A percentile compares a stretch with the other conserved stretches of the same genome.
These are phyloP conservation scores for Wickerhamiella sorbophila DNA, from an alignment of 805 yeast genomes.

Conservation along the genomic window DNA sequence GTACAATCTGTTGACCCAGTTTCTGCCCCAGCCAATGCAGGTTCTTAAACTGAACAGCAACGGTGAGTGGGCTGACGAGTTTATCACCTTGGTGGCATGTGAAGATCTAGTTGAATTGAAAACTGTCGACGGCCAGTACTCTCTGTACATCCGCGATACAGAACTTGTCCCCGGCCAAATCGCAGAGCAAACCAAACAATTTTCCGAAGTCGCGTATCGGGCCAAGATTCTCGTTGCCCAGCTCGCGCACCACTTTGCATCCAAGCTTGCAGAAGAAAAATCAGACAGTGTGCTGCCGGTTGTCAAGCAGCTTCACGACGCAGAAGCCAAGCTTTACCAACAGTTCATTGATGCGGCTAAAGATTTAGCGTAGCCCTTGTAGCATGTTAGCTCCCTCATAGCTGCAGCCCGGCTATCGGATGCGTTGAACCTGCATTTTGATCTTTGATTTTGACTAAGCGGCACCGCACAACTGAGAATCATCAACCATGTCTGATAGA, in stretches of 20 bases:
- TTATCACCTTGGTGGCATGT: conserved; percentile 17
- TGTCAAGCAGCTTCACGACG: neutral
- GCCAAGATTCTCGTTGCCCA: conserved; percentile 2
- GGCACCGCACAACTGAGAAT: too few relatives aligned
- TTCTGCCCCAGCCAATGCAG: conserved; percentile 13
- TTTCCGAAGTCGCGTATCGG: conserved; percentile 4
- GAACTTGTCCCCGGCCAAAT: conserved; percentile 15
- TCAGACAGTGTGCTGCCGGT: neutral
- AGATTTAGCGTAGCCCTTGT: too few relatives aligned
- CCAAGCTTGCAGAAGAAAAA: neutral
- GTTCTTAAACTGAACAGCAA: conserved; percentile 1
- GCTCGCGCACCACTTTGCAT: neutral
- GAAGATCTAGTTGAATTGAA: conserved; percentile 15
- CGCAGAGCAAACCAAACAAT: conserved; percentile 1
- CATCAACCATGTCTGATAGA: neutral
- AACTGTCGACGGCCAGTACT: conserved; percentile 11
- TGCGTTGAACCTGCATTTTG: too few relatives aligned
- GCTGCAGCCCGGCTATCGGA: too few relatives aligned
- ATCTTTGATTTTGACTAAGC: too few relatives aligned
- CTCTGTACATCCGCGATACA: conserved; percentile 13
- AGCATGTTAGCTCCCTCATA: too few relatives aligned
- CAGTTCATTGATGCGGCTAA: too few relatives aligned
- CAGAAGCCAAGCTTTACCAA: neutral
- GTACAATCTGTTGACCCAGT: conserved; percentile 17
- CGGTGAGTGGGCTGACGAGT: conserved; percentile 16